Base-by-base conservation (phyloP, 768 basidiomycete genomes). In the Leccinum longicurvipes region DNA sequence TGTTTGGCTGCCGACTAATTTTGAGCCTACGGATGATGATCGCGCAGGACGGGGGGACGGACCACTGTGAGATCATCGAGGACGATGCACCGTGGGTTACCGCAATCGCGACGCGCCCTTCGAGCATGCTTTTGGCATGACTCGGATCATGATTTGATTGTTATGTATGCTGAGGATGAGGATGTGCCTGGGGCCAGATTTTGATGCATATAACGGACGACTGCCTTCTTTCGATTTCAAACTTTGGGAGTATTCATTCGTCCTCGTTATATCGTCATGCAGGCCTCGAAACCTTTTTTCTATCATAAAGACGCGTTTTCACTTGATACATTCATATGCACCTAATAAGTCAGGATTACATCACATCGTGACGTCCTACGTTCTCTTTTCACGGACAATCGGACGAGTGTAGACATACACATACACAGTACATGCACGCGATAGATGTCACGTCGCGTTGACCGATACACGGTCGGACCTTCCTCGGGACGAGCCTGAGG, bases 11-110 rank as follows among this genome's bases (percentile, higher is more conserved):
- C 19, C 47, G 47, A 48, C 17, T 48, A 12, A 48, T 48, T 19
- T 6, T 48, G 12, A 48, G n/a, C 19, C 47, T 48, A 3, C 47
- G 47, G 6, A 21, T 48, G 47, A 29, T 48, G 47, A 28, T 48
- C 3, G 24, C 56, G 56, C 1, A 57, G 56, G 27, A 60, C 47
- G 12, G 52, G 47, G 29, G 55, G 19, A 19, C 10, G 19, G 47
- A 27, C 17, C n/a, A 28, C 27, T 3, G 6, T 50, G 15, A 58
- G 54, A n/a, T 51, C 36, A 36, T 36, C 21, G 31, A 42, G 27
- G 25, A 41, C 14, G 39, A 42, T 12, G 47, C 27, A 11, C 47
- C 47, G 29, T 48, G 47, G 47, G 47, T 31, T 11, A 31, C 28
- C 9, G 47, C 47, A 11, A 29, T 31, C 28, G n/a, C 10, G 28